These are phyloP conservation scores for Aspergillus aculeatus DNA, from an alignment of 2,329 filamentous ascomycete genomes.

Conservation along the genomic window DNA sequence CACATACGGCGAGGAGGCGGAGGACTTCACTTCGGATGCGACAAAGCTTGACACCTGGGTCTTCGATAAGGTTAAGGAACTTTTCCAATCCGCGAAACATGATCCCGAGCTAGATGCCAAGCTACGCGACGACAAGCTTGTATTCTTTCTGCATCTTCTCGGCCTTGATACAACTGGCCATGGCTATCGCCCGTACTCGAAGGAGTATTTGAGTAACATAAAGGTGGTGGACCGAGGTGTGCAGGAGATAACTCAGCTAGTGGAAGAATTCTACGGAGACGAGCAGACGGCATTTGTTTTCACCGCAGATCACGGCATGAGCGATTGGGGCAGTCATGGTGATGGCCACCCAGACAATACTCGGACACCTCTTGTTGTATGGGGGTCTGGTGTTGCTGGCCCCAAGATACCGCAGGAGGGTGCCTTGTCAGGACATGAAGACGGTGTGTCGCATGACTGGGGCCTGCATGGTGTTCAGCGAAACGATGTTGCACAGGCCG, in stretches of 20 bases:
- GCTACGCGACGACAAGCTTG: slow-evolving; percentile 77
- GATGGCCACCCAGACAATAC: slow-evolving; percentile 98
- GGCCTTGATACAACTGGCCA: slow-evolving; percentile 92
- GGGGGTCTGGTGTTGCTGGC: slow-evolving; percentile 85
- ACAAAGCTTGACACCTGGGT: slow-evolving; percentile 87
- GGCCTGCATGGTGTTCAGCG: slow-evolving; percentile 73
- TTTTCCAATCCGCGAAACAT: slow-evolving; percentile 76
- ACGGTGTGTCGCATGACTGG: slow-evolving; percentile 86
- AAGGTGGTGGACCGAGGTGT: slow-evolving; percentile 91
- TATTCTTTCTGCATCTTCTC: slow-evolving; percentile 93
- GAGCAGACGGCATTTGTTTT: slow-evolving; percentile 91
- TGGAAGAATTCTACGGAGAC: slow-evolving; percentile 81
- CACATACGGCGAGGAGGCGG: slow-evolving; percentile 77
- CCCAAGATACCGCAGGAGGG: slow-evolving; percentile 59
- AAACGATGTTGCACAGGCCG: slow-evolving; percentile 90
- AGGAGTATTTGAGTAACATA: slow-evolving; percentile 92
- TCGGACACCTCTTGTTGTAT: slow-evolving; percentile 84
- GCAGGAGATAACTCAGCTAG: slow-evolving; percentile 73
- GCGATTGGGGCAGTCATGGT: slow-evolving; percentile 97
- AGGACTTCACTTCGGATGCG: slow-evolving; percentile 86
- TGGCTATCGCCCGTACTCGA: slow-evolving; percentile 82
- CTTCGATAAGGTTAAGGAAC: slow-evolving; percentile 84
- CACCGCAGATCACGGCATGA: slow-evolving; percentile 98
- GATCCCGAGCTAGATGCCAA: slow-evolving; percentile 72
- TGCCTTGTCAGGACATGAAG: slow-evolving; percentile 78